Base-by-base conservation (phyloP, 257 asterid species). In the Forsythia viridissima region DNA sequence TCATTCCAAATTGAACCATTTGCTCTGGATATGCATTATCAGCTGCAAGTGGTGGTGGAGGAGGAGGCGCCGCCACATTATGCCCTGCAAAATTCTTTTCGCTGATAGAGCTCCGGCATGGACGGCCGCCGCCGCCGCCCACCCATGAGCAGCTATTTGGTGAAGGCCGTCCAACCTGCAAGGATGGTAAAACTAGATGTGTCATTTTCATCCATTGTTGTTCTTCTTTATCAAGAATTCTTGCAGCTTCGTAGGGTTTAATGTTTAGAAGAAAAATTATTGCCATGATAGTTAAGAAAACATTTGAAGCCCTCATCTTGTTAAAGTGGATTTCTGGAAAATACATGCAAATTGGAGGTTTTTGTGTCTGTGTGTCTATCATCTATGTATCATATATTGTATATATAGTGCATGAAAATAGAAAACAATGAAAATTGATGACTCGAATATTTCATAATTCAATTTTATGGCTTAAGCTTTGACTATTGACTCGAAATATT, bases 121-220 rank as follows among this genome's bases (percentile, higher is more conserved):
- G 87, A 66, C 69, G 74, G 18, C 83, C 83, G 0, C 81, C 83
- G 16, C 73, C 16, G 6, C 83, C 43, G 0, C 87, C 80, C 41
- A 80, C 51, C 89, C 87, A 85, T 6, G 90, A 77, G 83, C 87
- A 82, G 18, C 83, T 76, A 61, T 73, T 86, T 16, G 87, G 89
- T 10, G 87, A n/a, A 0, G 92, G 92, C 0, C 89, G 85, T 74
- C 46, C 80, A 1, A 74, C 80, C 78, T 75, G 80, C 59, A 87
- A 76, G 10, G 85, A 84, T 8, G 80, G 85, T 48, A 87, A 65
- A 34, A 84, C 24, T 61, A 84, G 80, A 57, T 68, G 34, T 71
- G 72, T 73, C 20, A 4, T 63, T 10, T 81, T 66, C 75, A 34
- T 79, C 46, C 46, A 34, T 43, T 76, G 46, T 43, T 40, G n/a